Conservation (phyloP, 2,329 filamentous ascomycete genomes). For the Ophiobolus disseminans region DNA sequence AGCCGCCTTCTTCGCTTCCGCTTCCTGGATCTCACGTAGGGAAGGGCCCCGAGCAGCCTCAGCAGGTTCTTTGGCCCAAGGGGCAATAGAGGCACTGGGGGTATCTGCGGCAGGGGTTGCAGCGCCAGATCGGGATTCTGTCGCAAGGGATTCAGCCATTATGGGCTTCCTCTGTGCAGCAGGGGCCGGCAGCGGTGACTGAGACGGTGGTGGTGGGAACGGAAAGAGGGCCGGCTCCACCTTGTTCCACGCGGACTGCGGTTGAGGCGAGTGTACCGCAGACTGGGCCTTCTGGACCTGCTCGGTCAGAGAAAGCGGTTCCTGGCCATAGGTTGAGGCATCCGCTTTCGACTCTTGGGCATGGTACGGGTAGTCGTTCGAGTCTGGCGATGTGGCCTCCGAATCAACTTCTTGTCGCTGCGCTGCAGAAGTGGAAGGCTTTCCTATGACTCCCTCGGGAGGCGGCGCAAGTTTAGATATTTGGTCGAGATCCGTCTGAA, state of each 20-base stretch:
- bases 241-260: constrained; percentile 65
- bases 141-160: constrained; percentile 74
- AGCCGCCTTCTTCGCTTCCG: constrained; percentile 90
- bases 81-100: constrained; percentile 77
- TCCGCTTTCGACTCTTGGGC: constrained; percentile 12
- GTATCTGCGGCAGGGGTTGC: constrained; percentile 75
- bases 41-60: constrained; percentile 84
- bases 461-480: constrained; percentile 30
- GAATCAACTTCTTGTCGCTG: constrained; percentile 31
- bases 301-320: constrained; percentile 76
- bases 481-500: constrained; percentile 70
- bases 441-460: constrained; percentile 48
- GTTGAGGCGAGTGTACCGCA: constrained; percentile 63
- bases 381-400: constrained; percentile 29
- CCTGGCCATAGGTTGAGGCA: constrained; percentile 44
- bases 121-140: constrained; percentile 73
- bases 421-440: constrained; percentile 28
- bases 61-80: constrained; percentile 87
- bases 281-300: constrained; percentile 80
- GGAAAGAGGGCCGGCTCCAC: constrained; percentile 78
- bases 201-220: constrained; percentile 75
- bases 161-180: constrained; percentile 88
- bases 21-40: constrained; percentile 94
- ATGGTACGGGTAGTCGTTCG: constrained; percentile 23
- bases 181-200: constrained; percentile 84